Percentiles rank a stretch among this genome's conserved stretches.
Evolutionary conservation across 148 eudicot species (phyloP).

Genomic region (Pouteria glomerata): DNA sequence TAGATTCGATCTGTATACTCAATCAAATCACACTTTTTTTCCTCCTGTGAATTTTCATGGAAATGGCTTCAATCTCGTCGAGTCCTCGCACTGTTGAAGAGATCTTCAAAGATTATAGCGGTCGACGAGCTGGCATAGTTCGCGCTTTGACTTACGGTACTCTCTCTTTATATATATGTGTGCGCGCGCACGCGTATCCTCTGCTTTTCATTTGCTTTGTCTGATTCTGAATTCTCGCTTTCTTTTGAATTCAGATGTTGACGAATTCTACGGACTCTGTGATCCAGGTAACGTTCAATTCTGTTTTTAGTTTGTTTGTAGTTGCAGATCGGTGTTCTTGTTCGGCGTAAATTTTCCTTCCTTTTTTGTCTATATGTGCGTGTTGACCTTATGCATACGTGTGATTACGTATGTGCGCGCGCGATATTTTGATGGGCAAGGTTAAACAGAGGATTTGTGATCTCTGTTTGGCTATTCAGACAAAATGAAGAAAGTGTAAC

Average conservation of each 20-base stretch:
- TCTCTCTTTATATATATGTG: neutral
- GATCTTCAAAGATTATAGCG: too few species aligned
- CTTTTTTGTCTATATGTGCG: too few species aligned
- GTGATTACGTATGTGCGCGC: neutral
- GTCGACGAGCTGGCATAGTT: constrained; percentile 69
- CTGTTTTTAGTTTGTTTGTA: neutral
- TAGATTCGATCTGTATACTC: neutral
- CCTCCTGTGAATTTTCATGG: constrained; percentile 10
- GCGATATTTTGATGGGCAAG: too few species aligned
- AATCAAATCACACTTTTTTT: neutral
- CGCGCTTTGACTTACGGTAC: constrained; percentile 77
- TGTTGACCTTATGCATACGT: neutral
- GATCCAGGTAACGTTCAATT: constrained; percentile 66
- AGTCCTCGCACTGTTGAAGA: too few species aligned
- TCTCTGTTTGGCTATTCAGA: neutral
- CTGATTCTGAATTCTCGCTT: too few species aligned
- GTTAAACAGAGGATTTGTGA: too few species aligned
- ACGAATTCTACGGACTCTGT: constrained; percentile 82
- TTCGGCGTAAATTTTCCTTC: constrained; percentile 9
- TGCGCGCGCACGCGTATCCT: too few species aligned
- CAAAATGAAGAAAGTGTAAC: neutral
- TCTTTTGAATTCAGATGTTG: constrained; percentile 67
- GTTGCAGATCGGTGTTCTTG: too few species aligned
- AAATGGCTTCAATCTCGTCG: constrained; percentile 70
- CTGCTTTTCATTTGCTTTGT: too few species aligned